Evolutionary conservation across 169 alveolate species (phyloP), one percentile per base, ranked within the genome.

Genomic region (Perkinsus olseni): DNA sequence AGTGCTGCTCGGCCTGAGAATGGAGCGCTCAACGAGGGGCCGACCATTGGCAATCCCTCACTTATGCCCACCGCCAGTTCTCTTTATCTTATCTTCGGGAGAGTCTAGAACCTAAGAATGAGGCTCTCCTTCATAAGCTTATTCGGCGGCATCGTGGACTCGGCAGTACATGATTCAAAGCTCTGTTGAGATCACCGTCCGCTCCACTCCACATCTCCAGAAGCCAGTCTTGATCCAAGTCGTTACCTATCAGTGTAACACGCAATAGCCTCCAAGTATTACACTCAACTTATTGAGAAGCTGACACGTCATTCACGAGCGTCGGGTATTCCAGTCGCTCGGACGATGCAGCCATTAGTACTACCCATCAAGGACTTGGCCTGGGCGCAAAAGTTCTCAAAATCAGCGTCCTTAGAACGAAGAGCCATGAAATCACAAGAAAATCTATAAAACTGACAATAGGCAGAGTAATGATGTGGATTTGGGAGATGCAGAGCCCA

Each of bases 171-270:
- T 91, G 93, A 37, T 91, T 91, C 11, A 91, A 28, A 20, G 93
- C 93, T 17, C 93, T 48, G n/a, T 91, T 91, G 39, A 91, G 48
- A 45, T 91, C 93, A 6, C 93, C 39, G 39, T 91, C 93, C 1
- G 93, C 93, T 0, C 93, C 93, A 31, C 62, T 51, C 93, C 93
- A 91, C 82, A 91, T 48, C 93, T 91, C 93, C 13, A 39, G 48
- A 21, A 91, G 39, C 93, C 93, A 91, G 0, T 51, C 74, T 0
- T 51, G 31, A 31, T 36, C 36, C 4, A 91, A 28, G 34, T 91
- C 93, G 74, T 91, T 91, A 31, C 92, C 92, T n/a, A 37, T 50
- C 92, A 38, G n/a, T n/a, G 51, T 50, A 40, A 11, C n/a, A n/a
- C n/a, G n/a, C n/a, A n/a, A n/a, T n/a, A n/a, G n/a, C n/a, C n/a